phyloP scores from a whole-genome alignment of 2,329 filamentous ascomycete species.

The Alternaria sp. region DNA sequence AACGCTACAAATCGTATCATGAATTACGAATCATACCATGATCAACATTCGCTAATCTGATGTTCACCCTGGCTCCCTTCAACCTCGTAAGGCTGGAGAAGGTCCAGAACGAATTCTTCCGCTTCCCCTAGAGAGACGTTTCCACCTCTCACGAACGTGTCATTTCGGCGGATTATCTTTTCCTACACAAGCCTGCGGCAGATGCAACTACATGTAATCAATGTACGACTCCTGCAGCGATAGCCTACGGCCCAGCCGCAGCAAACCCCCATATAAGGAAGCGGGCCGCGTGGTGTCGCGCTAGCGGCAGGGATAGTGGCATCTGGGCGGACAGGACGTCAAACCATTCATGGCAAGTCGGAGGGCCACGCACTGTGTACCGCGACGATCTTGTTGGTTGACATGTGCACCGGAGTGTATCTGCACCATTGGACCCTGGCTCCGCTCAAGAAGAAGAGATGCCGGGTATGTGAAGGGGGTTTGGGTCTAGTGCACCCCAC shows the following conservation, averaged over 20 bases:
- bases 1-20: neutral
- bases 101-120: neutral
- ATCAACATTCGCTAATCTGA: neutral
- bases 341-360: neutral
- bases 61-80: neutral
- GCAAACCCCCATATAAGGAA: slow-evolving; percentile 4
- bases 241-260: neutral
- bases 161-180: neutral
- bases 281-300: slow-evolving; percentile 5
- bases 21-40: neutral
- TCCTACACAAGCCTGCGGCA: slow-evolving; percentile 2
- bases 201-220: neutral
- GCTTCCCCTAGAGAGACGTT: neutral
- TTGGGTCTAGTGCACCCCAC: neutral
- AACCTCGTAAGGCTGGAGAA: neutral
- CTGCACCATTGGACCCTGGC: neutral
- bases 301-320: neutral
- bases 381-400: slow-evolving; percentile 3
- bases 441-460: neutral
- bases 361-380: neutral
- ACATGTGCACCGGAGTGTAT: neutral
- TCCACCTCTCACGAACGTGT: neutral
- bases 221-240: neutral
- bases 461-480: neutral
- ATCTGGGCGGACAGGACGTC: neutral